Conservation (phyloP, 768 basidiomycete genomes). For the Mycena capillaripes region DNA sequence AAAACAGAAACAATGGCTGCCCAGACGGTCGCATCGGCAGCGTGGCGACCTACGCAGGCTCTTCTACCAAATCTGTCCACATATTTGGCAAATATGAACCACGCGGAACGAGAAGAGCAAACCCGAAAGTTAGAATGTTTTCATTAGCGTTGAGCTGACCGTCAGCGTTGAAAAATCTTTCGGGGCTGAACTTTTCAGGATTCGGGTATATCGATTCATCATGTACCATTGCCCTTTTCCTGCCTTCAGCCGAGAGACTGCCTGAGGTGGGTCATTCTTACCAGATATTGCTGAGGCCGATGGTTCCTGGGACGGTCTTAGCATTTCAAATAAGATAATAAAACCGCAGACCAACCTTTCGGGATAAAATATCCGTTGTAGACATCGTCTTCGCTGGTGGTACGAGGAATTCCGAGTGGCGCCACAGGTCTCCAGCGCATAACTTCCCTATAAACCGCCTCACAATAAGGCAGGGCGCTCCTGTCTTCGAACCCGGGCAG, state of each 20-base stretch:
- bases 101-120: background rate
- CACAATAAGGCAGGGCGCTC: slow-evolving; percentile 39
- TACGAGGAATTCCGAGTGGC: slow-evolving; percentile 34
- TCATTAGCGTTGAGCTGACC: background rate
- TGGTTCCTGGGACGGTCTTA: background rate
- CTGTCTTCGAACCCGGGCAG: slow-evolving; percentile 23
- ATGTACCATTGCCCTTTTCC: slow-evolving; percentile 2
- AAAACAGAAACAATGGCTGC: slow-evolving; percentile 5
- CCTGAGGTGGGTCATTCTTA: background rate
- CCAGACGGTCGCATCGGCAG: no score
- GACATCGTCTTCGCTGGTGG: slow-evolving; percentile 24
- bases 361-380: slow-evolving; percentile 33
- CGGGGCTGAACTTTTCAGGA: slow-evolving; percentile 9
- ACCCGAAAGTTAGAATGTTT: background rate
- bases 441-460: slow-evolving; percentile 41
- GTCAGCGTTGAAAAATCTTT: slow-evolving; percentile 2
- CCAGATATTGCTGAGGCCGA: slow-evolving; percentile 7
- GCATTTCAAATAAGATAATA: background rate
- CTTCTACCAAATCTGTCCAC: slow-evolving; percentile 15
- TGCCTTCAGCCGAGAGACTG: background rate
- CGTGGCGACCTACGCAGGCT: background rate
- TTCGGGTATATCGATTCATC: slow-evolving; percentile 9
- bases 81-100: background rate
- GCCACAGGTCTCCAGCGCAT: slow-evolving; percentile 40
- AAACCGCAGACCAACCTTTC: background rate